Percentiles rank a stretch among this genome's conserved stretches.
Conservation (phyloP, 202 grass and related monocot species). For the Carex sylvatica region DNA sequence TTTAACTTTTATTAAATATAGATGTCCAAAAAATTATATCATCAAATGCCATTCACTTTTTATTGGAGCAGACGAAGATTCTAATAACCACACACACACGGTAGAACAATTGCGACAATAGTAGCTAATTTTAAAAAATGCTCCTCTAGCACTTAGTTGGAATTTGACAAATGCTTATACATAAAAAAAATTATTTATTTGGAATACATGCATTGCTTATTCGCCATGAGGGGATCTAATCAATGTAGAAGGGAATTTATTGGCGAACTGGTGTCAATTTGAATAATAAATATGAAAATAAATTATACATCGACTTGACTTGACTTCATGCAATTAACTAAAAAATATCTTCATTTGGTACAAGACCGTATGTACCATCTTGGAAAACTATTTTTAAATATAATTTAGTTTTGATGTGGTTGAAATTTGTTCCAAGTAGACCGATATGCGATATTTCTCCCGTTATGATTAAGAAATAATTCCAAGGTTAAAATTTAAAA, state of each 20-base stretch:
- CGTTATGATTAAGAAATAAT: no score
- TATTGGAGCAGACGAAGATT: neutral
- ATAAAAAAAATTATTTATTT: neutral
- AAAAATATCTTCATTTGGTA: neutral
- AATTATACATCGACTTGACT: neutral
- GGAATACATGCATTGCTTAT: neutral
- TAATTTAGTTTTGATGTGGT: no score
- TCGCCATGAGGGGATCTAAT: neutral
- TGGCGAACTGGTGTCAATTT: neutral
- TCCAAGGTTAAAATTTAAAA: no score
- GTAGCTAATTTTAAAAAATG: neutral
- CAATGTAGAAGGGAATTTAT: neutral
- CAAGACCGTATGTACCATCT: neutral
- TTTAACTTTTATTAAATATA: no score
- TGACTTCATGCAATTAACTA: neutral
- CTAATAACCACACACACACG: neutral
- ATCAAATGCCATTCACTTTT: neutral
- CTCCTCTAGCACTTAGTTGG: neutral
- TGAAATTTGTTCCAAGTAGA: no score
- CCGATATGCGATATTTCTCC: no score
- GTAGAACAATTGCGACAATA: neutral
- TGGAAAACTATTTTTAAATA: no score
- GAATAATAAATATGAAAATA: neutral
- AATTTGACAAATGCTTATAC: neutral
- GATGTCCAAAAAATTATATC: neutral